phyloP scores from a whole-genome alignment of 345 rosid species.

The Euphorbia tirucalli region DNA sequence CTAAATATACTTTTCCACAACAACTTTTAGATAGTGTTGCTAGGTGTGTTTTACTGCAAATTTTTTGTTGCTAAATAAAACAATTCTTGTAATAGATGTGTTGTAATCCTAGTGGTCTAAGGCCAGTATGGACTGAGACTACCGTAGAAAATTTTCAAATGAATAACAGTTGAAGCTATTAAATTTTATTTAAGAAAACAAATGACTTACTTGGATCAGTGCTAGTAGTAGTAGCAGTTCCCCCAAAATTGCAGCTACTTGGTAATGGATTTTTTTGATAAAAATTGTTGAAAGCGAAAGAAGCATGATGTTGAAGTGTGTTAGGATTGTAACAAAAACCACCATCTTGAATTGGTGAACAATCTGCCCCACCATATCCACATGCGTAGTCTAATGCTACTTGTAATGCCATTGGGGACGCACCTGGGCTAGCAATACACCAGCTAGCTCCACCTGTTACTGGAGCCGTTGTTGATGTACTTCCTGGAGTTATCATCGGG shows the following conservation, averaged over 20 bases:
- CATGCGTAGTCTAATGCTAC: slow-evolving; percentile 87
- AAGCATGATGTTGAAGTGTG: slow-evolving; percentile 63
- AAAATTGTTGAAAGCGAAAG: slow-evolving; percentile 74
- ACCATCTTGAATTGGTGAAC: slow-evolving; percentile 56
- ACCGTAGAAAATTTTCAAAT: no score
- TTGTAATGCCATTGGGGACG: slow-evolving; percentile 60
- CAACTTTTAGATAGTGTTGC: no score
- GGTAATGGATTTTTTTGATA: slow-evolving; percentile 74
- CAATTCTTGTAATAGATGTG: no score
- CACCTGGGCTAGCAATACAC: slow-evolving; percentile 80
- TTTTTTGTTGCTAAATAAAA: no score
- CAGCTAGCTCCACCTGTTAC: slow-evolving; percentile 52
- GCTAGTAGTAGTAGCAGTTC: slow-evolving; percentile 73
- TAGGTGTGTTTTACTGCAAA: no score
- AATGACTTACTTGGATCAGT: slow-evolving; percentile 73
- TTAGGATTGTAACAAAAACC: slow-evolving; percentile 67
- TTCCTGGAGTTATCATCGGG: slow-evolving; percentile 23
- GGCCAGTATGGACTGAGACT: no score
- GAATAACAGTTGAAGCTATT: no score
- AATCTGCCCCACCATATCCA: slow-evolving; percentile 77
- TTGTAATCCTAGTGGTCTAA: no score
- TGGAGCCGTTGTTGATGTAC: slow-evolving; percentile 18
- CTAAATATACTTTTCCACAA: no score
- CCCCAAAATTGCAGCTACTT: slow-evolving; percentile 79
- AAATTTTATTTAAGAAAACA: no score